Evolutionary conservation across 495 filamentous ascomycete species (phyloP), one percentile per base, ranked within the genome.

Genomic region (Hypomontagnella monticulosa): DNA sequence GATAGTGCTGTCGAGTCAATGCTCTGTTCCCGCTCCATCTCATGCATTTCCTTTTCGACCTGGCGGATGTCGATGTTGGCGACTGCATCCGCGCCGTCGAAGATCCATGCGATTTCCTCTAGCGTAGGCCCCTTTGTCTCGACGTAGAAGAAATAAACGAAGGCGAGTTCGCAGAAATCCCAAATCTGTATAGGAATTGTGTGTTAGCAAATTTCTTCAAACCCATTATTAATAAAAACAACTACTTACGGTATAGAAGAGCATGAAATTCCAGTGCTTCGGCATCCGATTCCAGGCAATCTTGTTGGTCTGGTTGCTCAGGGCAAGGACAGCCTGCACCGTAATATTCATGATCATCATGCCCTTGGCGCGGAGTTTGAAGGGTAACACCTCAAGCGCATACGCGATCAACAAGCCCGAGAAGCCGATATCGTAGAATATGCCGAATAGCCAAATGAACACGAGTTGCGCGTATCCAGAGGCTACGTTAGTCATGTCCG

Each of bases 131-230:
- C 85, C 49, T 84, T 84, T 10, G 87, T 91, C 73, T 91, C 88
- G 18, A 87, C 78, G 55, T 87, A 91, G 73, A 87, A 83, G 76
- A 87, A 85, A 76, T 82, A 89, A n/a, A 89, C 87, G 54, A 89
- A 85, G 2, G 80, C 41, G 18, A 89, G 67, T 67, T 88, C 84
- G 53, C 82, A 63, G 11, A 76, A 76, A 58, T 89, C 79, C 83
- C 85, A 89, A 57, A 86, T 73, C 71, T 82, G 16, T n/a, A 4
- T 1, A 12, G 32, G 23, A 32, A n/a, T 11, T 23, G 11, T 4
- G 20, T 23, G 5, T 63, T 41, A 68, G 67, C 36, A 9, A 56
- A 34, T 27, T 6, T 27, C 2, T 3, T 27, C 23, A 27, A 2
- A 27, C 15, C 6, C 10, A 5, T 7, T 4, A 9, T 1, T 4